Evolutionary conservation across 495 filamentous ascomycete genomes (phyloP).

Genomic region (Chaetomium fimeti): DNA sequence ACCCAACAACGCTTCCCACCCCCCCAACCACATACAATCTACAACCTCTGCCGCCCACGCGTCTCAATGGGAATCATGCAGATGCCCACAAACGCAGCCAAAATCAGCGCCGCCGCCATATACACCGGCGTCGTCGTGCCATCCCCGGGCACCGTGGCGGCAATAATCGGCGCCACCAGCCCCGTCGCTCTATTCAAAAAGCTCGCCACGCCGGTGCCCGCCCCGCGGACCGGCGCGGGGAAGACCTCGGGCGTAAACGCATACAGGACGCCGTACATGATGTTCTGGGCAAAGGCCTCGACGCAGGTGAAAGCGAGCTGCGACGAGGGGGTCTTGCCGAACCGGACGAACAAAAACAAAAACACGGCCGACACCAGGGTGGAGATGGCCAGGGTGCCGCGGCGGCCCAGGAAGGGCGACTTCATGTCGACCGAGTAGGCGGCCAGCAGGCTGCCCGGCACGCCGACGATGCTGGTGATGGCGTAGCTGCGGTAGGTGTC

Average conservation of each 20-base stretch:
- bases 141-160: constrained; percentile 66
- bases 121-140: constrained; percentile 70
- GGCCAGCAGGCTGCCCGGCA: constrained; percentile 72
- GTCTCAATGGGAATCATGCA: constrained; percentile 71
- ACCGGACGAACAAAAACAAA: constrained; percentile 57
- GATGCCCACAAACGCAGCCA: constrained; percentile 63
- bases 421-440: constrained; percentile 66
- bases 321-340: constrained; percentile 59
- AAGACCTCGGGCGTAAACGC: constrained; percentile 85
- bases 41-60: constrained; percentile 66
- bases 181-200: constrained; percentile 71
- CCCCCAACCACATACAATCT: constrained; percentile 20
- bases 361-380: constrained; percentile 71
- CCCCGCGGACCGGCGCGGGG: constrained; percentile 73
- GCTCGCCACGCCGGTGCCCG: constrained; percentile 73
- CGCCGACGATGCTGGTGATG: constrained; percentile 68
- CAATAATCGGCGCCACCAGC: constrained; percentile 73
- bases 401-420: constrained; percentile 65
- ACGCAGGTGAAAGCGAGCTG: constrained; percentile 74
- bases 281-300: constrained; percentile 70
- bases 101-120: constrained; percentile 66
- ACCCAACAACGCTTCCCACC: neutral
- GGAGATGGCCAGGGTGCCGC: constrained; percentile 66
- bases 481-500: constrained; percentile 68
- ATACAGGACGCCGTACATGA: constrained; percentile 88